These are phyloP conservation scores for Crithidia bombi DNA, from an alignment of 208 protist species.

Conservation along the genomic window DNA sequence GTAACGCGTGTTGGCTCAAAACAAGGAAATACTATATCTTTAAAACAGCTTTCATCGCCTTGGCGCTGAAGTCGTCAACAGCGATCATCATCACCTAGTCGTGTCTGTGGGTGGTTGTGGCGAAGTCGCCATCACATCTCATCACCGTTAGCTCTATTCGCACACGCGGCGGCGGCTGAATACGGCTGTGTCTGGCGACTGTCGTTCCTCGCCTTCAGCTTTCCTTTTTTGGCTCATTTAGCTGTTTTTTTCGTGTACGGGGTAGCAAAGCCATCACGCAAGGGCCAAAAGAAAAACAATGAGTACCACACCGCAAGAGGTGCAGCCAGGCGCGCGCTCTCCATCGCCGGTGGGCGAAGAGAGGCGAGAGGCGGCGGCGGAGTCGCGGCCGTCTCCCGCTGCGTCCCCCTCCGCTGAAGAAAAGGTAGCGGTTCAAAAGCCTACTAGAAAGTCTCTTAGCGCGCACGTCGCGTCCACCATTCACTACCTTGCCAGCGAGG, in stretches of 20 bases:
- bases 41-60: too few relatives aligned
- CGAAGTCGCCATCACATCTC: too few relatives aligned
- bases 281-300: neutral
- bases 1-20: too few relatives aligned
- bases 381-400: neutral
- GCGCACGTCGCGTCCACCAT: slow-evolving; percentile 30
- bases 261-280: too few relatives aligned
- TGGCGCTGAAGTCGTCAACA: too few relatives aligned
- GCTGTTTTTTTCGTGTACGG: too few relatives aligned
- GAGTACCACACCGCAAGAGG: neutral
- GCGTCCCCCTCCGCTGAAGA: neutral
- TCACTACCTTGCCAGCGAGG: slow-evolving; percentile 24
- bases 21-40: too few relatives aligned
- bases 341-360: neutral
- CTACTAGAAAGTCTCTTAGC: slow-evolving; percentile 6
- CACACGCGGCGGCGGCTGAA: too few relatives aligned
- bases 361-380: neutral
- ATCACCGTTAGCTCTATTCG: too few relatives aligned
- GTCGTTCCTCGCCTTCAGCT: neutral
- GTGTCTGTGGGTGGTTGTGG: too few relatives aligned
- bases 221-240: neutral
- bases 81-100: too few relatives aligned
- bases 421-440: neutral
- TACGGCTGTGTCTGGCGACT: neutral
- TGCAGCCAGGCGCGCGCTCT: neutral